Conservation (phyloP, 305 asterid genomes). For the Nicotiana rustica region DNA sequence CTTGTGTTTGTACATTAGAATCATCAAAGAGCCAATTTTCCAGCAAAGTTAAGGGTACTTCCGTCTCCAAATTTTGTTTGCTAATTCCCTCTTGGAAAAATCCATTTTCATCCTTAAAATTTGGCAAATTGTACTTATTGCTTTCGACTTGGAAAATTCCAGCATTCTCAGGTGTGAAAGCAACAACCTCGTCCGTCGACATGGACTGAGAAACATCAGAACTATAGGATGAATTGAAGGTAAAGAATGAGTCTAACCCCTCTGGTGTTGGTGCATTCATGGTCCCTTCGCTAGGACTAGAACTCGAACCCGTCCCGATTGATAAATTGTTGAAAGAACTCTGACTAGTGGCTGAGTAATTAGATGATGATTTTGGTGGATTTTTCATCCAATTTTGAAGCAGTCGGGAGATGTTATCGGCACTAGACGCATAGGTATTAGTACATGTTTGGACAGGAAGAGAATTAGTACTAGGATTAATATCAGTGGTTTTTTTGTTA, state of each 20-base stretch:
- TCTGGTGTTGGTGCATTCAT: constrained; percentile 36
- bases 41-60: constrained; percentile 50
- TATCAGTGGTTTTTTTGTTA: constrained; percentile 31
- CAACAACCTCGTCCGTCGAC: constrained; percentile 39
- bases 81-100: constrained; percentile 29
- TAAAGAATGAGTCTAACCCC: constrained; percentile 29
- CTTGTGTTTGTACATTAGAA: constrained; percentile 36
- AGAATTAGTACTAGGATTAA: not conserved
- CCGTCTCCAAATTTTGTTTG: constrained; percentile 35
- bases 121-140: not conserved
- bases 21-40: constrained; percentile 71
- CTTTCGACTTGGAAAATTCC: constrained; percentile 28
- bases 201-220: constrained; percentile 32
- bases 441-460: not conserved
- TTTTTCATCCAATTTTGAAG: constrained; percentile 67
- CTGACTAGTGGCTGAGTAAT: constrained; percentile 41
- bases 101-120: constrained; percentile 33
- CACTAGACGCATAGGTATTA: constrained; percentile 58
- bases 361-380: constrained; percentile 41
- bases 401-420: constrained; percentile 74
- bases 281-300: constrained; percentile 58
- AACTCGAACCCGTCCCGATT: constrained; percentile 31
- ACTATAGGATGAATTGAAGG: constrained; percentile 41
- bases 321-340: constrained; percentile 42
- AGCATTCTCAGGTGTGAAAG: constrained; percentile 27